phyloP scores from a whole-genome alignment of 352 stramenopile genomes.

The Pythium brassicae region DNA sequence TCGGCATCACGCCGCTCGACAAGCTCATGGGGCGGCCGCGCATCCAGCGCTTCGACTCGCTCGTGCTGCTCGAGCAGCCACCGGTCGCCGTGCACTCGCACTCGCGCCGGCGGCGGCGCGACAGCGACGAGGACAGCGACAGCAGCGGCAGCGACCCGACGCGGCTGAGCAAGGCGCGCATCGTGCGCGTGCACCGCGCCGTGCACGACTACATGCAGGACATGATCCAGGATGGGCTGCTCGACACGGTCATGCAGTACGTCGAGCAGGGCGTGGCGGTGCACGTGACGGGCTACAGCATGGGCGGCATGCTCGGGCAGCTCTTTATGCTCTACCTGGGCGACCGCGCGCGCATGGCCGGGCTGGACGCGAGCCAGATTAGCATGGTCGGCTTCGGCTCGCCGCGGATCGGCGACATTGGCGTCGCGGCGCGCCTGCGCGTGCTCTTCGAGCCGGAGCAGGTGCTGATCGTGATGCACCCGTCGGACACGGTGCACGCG shows the following conservation, averaged over 20 bases:
- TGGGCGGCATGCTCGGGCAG: conserved; percentile 80
- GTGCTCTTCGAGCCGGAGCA: conserved; percentile 78
- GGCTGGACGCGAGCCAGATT: conserved; percentile 71
- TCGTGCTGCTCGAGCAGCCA: conserved; percentile 57
- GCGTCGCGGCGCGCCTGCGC: conserved; percentile 67
- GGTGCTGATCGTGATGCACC: conserved; percentile 82
- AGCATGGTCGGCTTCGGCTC: conserved; percentile 84
- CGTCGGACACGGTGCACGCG: conserved; percentile 74
- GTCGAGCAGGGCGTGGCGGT: conserved; percentile 66
- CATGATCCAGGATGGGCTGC: conserved; percentile 74
- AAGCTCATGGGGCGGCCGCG: conserved; percentile 59
- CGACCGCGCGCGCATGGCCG: conserved; percentile 71
- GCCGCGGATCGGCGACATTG: conserved; percentile 70
- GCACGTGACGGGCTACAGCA: conserved; percentile 83
- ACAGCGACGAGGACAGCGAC: conserved; percentile 50
- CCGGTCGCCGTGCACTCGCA: conserved; percentile 42
- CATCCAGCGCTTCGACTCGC: conserved; percentile 65
- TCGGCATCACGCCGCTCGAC: conserved; percentile 65
- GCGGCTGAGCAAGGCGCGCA: conserved; percentile 44
- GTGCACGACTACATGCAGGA: conserved; percentile 84
- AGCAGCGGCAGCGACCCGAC: conserved; percentile 45
- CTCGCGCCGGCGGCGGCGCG: conserved; percentile 43
- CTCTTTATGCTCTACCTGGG: conserved; percentile 77
- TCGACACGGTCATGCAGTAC: conserved; percentile 73
- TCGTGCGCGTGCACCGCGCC: conserved; percentile 72